Conservation (phyloP, 257 asterid genomes). For the Cinchona pubescens region DNA sequence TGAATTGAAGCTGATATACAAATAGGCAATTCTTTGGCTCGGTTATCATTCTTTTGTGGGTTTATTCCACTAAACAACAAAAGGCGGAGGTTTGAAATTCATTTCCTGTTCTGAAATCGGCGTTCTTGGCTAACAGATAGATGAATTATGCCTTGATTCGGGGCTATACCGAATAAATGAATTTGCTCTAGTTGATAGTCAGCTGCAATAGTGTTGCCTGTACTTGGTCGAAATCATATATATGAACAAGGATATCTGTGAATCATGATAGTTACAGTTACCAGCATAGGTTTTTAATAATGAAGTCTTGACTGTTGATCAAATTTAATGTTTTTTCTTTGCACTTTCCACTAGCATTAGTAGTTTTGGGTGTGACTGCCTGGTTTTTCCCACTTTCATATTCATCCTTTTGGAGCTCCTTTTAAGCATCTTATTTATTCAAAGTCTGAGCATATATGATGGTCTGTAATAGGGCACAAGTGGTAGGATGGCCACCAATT, state of each 20-base stretch:
- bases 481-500: conserved; percentile 93
- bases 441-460: neutral
- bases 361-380: neutral
- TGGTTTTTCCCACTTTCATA: neutral
- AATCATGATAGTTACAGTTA: neutral
- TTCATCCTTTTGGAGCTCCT: neutral
- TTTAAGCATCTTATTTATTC: neutral
- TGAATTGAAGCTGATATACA: neutral
- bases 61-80: neutral
- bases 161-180: neutral
- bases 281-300: neutral
- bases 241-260: too few relatives aligned
- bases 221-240: neutral
- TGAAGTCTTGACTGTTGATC: neutral
- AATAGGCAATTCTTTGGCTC: neutral
- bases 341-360: neutral
- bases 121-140: neutral
- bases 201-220: too few relatives aligned
- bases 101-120: neutral
- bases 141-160: neutral
- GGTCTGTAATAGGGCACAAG: conserved; percentile 59
- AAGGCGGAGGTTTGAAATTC: neutral
- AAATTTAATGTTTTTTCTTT: neutral
- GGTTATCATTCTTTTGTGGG: neutral
- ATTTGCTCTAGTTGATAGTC: neutral